Evolutionary conservation across 2,329 filamentous ascomycete species (phyloP).

Genomic region (Metarhizium humberi): DNA sequence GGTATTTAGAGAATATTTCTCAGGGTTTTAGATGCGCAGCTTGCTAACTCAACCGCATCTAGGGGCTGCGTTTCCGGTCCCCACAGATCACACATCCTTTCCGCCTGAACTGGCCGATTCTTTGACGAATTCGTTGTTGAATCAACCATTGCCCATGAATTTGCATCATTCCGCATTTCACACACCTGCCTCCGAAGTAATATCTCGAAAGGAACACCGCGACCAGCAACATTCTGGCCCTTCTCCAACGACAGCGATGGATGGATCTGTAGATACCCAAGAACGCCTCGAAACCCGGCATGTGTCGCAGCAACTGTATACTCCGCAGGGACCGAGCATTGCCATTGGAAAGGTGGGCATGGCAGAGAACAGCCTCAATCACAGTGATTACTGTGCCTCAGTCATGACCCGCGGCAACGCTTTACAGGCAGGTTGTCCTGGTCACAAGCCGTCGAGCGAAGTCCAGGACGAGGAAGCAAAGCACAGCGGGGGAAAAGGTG

Average conservation of each 20-base stretch:
- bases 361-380: background rate
- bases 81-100: constrained; percentile 10
- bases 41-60: background rate
- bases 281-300: constrained; percentile 27
- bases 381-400: background rate
- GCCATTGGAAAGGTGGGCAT: constrained; percentile 4
- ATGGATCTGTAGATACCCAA: constrained; percentile 5
- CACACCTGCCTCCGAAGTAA: constrained; percentile 27
- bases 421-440: background rate
- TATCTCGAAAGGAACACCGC: constrained; percentile 35
- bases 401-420: background rate
- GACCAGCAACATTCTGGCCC: constrained; percentile 9
- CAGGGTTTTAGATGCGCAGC: background rate
- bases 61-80: constrained; percentile 13
- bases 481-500: constrained; percentile 21
- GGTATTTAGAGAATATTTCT: constrained; percentile 1
- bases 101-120: constrained; percentile 29
- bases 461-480: background rate
- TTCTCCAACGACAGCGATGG: constrained; percentile 11
- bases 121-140: constrained; percentile 39
- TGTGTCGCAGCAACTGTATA: constrained; percentile 29
- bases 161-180: constrained; percentile 19
- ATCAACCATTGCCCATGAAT: constrained; percentile 33
- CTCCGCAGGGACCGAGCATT: constrained; percentile 14
- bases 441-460: background rate